These are phyloP conservation scores for Botrytis sinoallii DNA, from an alignment of 2,329 filamentous ascomycete species.

Conservation along the genomic window DNA sequence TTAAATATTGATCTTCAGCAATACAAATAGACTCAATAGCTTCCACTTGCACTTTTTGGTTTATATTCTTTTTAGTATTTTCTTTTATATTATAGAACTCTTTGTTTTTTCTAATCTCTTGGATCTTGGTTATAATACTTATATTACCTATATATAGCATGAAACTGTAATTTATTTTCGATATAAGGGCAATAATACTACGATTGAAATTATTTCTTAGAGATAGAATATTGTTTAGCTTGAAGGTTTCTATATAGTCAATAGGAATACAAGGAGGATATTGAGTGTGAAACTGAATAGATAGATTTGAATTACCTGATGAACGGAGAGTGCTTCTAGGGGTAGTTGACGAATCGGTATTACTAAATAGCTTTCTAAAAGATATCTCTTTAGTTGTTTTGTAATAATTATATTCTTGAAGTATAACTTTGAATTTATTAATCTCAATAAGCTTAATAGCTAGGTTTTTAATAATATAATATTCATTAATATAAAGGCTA, in stretches of 20 bases:
- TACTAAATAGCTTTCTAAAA: too few relatives aligned
- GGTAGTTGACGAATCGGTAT: accelerated
- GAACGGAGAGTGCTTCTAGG: too few relatives aligned
- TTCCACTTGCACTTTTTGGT: accelerated
- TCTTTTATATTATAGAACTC: background rate
- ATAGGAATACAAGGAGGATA: too few relatives aligned
- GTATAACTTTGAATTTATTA: background rate
- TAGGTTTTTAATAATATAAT: too few relatives aligned
- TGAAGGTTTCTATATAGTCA: too few relatives aligned
- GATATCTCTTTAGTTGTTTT: background rate
- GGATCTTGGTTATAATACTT: background rate
- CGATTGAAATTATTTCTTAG: too few relatives aligned
- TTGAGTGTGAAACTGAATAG: too few relatives aligned
- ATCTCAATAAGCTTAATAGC: background rate
- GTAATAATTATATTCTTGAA: too few relatives aligned
- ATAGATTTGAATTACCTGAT: too few relatives aligned
- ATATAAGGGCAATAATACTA: accelerated
- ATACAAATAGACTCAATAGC: accelerated
- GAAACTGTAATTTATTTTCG: accelerated
- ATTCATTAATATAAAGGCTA: too few relatives aligned
- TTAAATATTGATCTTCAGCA: background rate
- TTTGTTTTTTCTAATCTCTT: background rate
- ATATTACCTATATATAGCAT: background rate
- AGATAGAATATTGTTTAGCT: accelerated
- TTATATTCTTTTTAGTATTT: background rate